phyloP scores from a whole-genome alignment of 306 rosid species.

The Ormosia emarginata region DNA sequence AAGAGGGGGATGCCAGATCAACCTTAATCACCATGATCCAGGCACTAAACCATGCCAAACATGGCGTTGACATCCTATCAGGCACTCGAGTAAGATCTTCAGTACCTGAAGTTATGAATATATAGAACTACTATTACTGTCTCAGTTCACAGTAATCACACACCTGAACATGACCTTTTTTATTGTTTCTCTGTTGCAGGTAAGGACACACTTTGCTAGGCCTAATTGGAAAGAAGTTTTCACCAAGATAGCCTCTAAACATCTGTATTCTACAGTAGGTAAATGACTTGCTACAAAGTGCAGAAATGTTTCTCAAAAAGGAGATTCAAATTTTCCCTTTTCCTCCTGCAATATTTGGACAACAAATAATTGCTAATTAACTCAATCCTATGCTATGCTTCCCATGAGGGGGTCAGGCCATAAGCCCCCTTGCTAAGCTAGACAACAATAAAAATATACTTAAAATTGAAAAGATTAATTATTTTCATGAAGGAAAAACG shows the following conservation, averaged over 20 bases:
- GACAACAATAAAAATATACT: background rate
- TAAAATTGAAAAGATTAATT: background rate
- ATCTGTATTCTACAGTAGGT: conserved; percentile 82
- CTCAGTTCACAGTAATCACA: background rate
- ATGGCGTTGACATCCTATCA: conserved; percentile 87
- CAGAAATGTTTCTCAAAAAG: background rate
- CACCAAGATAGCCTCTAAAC: conserved; percentile 77
- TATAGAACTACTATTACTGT: background rate
- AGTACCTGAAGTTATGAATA: background rate
- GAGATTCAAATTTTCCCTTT: background rate
- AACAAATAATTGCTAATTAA: background rate
- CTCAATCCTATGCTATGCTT: background rate
- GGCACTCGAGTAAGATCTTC: conserved; percentile 78
- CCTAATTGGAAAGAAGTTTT: conserved; percentile 93
- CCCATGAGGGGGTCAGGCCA: background rate
- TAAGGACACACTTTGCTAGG: conserved; percentile 90
- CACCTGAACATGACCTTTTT: background rate
- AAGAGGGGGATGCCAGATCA: conserved; percentile 90
- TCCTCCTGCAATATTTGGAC: background rate
- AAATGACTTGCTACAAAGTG: conserved; percentile 30
- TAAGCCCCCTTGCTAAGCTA: background rate
- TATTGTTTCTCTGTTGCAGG: conserved; percentile 46
- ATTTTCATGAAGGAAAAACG: background rate
- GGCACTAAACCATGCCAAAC: conserved; percentile 96
- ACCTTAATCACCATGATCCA: conserved; percentile 95